Evolutionary conservation across 495 filamentous ascomycete genomes (phyloP).

Genomic region (Podospora pseudocomata): DNA sequence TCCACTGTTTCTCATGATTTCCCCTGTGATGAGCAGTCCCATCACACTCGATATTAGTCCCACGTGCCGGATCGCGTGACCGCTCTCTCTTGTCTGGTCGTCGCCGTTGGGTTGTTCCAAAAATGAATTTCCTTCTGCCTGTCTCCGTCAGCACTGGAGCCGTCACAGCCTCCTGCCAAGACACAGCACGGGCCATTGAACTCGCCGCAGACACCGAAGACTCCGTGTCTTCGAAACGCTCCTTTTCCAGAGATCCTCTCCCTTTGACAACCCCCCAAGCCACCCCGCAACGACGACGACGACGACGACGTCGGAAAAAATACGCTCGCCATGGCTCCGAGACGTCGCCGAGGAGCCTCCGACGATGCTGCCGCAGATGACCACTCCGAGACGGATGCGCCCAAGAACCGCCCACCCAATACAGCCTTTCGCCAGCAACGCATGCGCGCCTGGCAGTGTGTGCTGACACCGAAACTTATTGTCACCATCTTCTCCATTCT

Average conservation of each 20-base stretch:
- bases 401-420: slow-evolving; percentile 36
- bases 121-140: not conserved
- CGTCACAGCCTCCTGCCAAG: slow-evolving; percentile 33
- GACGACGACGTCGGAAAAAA: slow-evolving; percentile 7
- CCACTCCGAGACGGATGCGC: slow-evolving; percentile 24
- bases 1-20: not conserved
- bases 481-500: slow-evolving; percentile 37
- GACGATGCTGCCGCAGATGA: slow-evolving; percentile 28
- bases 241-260: slow-evolving; percentile 16
- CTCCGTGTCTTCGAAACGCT: slow-evolving; percentile 28
- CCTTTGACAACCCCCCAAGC: slow-evolving; percentile 11
- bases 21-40: not conserved
- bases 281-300: slow-evolving; percentile 9
- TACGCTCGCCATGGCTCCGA: slow-evolving; percentile 31
- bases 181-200: slow-evolving; percentile 27
- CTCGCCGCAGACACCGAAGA: slow-evolving; percentile 26
- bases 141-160: slow-evolving; percentile 3
- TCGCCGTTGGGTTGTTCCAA: not conserved
- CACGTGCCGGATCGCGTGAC: slow-evolving; percentile 18
- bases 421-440: slow-evolving; percentile 39
- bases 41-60: not conserved
- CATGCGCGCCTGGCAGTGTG: slow-evolving; percentile 38
- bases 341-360: slow-evolving; percentile 33
- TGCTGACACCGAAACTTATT: slow-evolving; percentile 38
- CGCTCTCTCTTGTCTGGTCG: not conserved